Conservation (phyloP, 495 filamentous ascomycete species). For the Delitschia confertaspora region DNA sequence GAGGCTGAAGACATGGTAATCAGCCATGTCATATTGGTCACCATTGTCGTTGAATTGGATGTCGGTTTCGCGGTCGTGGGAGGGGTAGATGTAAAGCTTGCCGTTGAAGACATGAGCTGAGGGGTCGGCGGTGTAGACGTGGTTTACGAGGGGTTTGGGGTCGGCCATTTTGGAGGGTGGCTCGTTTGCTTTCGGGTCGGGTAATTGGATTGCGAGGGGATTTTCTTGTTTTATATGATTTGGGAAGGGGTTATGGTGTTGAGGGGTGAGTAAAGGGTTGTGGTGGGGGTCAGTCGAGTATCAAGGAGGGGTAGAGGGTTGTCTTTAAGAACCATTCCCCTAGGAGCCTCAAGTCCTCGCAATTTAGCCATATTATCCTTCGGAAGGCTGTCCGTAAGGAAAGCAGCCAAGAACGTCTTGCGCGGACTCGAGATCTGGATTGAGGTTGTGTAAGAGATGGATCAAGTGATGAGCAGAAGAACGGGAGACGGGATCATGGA, state of each 20-base stretch:
- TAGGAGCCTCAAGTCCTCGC: neutral
- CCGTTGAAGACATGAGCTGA: slow-evolving; percentile 56
- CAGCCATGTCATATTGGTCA: slow-evolving; percentile 73
- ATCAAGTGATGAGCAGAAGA: slow-evolving; percentile 2
- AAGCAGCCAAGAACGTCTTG: neutral
- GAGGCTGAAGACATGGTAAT: slow-evolving; percentile 57
- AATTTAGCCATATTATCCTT: slow-evolving; percentile 25
- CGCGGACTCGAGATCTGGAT: neutral
- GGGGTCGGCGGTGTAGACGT: slow-evolving; percentile 64
- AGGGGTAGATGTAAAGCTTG: slow-evolving; percentile 57
- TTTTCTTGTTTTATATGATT: neutral
- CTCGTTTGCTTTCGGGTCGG: too few relatives aligned
- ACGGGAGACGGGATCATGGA: neutral
- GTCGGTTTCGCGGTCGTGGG: slow-evolving; percentile 54
- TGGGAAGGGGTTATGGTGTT: neutral
- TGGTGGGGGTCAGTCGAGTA: neutral
- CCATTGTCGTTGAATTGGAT: slow-evolving; percentile 66
- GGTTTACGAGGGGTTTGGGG: slow-evolving; percentile 44
- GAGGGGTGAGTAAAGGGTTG: neutral
- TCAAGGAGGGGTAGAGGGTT: slow-evolving; percentile 6
- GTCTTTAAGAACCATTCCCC: slow-evolving; percentile 9
- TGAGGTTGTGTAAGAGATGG: slow-evolving; percentile 2
- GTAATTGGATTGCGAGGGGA: neutral
- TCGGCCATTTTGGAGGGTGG: slow-evolving; percentile 17
- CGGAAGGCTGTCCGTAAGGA: slow-evolving; percentile 10